Conservation (phyloP, 805 yeast genomes). For the Kuraishia ogatae region DNA sequence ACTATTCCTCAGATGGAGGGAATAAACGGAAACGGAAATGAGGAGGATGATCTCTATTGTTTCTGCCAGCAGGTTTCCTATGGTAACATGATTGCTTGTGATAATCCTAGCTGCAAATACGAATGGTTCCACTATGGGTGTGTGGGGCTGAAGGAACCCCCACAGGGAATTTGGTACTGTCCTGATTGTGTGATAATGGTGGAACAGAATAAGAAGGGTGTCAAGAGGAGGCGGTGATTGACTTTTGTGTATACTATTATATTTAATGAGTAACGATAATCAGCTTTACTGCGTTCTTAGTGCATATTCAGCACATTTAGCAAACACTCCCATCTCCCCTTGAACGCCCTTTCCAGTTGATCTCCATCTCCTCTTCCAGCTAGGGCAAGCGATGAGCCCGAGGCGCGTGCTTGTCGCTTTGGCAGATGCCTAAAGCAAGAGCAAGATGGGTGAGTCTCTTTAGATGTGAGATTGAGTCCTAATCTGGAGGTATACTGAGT, state of each 20-base stretch:
- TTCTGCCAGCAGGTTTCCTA: conserved; percentile 90
- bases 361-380: not conserved
- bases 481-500: too few relatives aligned
- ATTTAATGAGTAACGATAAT: not conserved
- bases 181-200: conserved; percentile 59
- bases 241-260: not conserved
- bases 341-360: not conserved
- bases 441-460: not conserved
- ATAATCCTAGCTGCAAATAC: conserved; percentile 48
- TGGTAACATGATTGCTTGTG: conserved; percentile 60
- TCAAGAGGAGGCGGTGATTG: conserved; percentile 11
- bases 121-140: conserved; percentile 66
- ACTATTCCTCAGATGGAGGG: not conserved
- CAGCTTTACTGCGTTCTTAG: too few relatives aligned
- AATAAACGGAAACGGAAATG: conserved; percentile 30
- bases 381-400: not conserved
- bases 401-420: not conserved
- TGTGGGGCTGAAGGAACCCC: conserved; percentile 90
- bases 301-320: too few relatives aligned
- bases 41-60: conserved; percentile 70
- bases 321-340: too few relatives aligned
- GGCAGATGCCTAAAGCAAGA: not conserved
- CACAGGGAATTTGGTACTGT: conserved; percentile 94
- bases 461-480: too few relatives aligned
- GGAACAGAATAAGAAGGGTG: conserved; percentile 17